Evolutionary conservation across 495 filamentous ascomycete genomes (phyloP).

Genomic region (Paragyromitra xinjiangensis): DNA sequence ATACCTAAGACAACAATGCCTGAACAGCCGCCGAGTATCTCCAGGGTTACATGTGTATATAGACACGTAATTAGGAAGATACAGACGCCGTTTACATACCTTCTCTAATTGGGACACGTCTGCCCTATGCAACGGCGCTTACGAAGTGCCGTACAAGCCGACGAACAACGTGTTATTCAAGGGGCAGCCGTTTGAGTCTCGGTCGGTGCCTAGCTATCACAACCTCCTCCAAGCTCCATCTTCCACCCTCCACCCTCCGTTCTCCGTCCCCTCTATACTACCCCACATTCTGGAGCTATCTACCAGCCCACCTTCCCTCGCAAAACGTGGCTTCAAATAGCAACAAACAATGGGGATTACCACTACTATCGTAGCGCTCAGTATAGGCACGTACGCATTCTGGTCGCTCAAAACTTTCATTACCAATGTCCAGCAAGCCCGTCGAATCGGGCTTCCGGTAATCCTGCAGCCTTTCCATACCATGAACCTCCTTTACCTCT

Average conservation of each 20-base stretch:
- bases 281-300: background rate
- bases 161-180: background rate
- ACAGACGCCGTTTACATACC: background rate
- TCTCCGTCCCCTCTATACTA: background rate
- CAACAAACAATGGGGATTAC: conserved; percentile 14
- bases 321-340: background rate
- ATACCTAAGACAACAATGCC: too few species aligned
- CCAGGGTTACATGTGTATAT: background rate
- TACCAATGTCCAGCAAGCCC: conserved; percentile 23
- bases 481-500: conserved; percentile 23
- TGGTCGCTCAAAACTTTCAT: conserved; percentile 12
- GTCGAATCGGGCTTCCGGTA: conserved; percentile 38
- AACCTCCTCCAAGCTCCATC: background rate
- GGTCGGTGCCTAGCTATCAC: background rate
- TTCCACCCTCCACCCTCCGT: background rate
- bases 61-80: background rate
- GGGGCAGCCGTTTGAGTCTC: background rate
- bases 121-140: background rate
- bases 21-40: too few species aligned
- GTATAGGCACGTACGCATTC: conserved; percentile 5
- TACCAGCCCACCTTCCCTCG: background rate
- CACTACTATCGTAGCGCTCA: background rate
- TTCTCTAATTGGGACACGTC: background rate
- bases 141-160: background rate
- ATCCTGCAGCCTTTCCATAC: conserved; percentile 26